Evolutionary conservation across 2,329 filamentous ascomycete genomes (phyloP).

Genomic region (Xylaria sp.): DNA sequence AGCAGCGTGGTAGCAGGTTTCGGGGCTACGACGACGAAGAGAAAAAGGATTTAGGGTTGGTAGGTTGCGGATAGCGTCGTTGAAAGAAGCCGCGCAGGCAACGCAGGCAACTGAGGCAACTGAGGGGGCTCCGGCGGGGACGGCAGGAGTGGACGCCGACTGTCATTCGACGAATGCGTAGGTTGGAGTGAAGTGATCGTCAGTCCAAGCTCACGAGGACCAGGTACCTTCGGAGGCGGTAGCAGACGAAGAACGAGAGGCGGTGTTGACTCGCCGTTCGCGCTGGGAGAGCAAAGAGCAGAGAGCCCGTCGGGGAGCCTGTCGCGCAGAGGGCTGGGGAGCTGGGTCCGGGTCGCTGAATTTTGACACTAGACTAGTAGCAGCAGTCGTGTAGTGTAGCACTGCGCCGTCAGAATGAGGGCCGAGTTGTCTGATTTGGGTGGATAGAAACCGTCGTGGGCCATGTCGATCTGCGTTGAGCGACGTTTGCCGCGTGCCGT

Average conservation of each 20-base stretch:
- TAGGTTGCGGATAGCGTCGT: slow-evolving; percentile 28
- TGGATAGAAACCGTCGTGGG: slow-evolving; percentile 25
- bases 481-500: slow-evolving; percentile 28
- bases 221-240: slow-evolving; percentile 17
- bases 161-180: slow-evolving; percentile 32
- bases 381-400: neutral
- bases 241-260: slow-evolving; percentile 19
- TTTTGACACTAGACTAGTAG: neutral
- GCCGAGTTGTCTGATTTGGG: slow-evolving; percentile 19
- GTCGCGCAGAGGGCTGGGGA: slow-evolving; percentile 1
- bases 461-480: slow-evolving; percentile 27
- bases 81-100: slow-evolving; percentile 30
- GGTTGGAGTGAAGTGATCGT: slow-evolving; percentile 40
- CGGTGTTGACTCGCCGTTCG: slow-evolving; percentile 21
- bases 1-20: slow-evolving; percentile 17
- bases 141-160: slow-evolving; percentile 24
- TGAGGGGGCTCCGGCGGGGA: slow-evolving; percentile 26
- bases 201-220: slow-evolving; percentile 36
- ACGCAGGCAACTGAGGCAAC: slow-evolving; percentile 12
- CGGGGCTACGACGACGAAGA: slow-evolving; percentile 25
- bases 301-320: slow-evolving; percentile 6
- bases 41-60: slow-evolving; percentile 23
- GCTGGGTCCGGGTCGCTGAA: too few species aligned
- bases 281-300: neutral
- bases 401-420: slow-evolving; percentile 5